A percentile compares a stretch with the other conserved stretches of the same genome.
phyloP scores from a whole-genome alignment of 129 eudicot species.

The Chrysanthemum seticuspe region DNA sequence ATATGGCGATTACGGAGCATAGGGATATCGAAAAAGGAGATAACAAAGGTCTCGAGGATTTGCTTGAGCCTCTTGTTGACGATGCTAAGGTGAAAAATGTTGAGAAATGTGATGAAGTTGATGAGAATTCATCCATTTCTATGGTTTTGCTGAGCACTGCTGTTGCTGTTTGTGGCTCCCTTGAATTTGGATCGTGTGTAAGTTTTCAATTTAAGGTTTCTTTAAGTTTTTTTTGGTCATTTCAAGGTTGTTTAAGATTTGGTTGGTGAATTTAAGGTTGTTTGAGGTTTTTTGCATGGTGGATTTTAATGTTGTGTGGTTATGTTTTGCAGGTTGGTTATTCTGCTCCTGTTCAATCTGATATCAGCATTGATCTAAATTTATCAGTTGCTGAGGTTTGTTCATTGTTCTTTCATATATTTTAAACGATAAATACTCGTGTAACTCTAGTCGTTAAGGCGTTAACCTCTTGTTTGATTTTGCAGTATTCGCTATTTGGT shows the following conservation, averaged over 20 bases:
- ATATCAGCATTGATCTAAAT: conserved; percentile 63
- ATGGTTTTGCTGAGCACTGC: conserved; percentile 73
- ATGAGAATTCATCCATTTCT: conserved; percentile 43
- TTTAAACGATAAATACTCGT: neutral
- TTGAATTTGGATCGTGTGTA: conserved; percentile 90
- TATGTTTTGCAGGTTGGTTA: conserved; percentile 76
- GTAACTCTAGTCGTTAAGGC: too few relatives aligned
- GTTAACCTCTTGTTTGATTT: neutral
- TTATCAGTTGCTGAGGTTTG: conserved; percentile 67
- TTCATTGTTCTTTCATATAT: neutral
- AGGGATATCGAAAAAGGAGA: conserved; percentile 56
- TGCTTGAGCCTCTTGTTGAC: conserved; percentile 51
- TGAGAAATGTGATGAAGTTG: conserved; percentile 26
- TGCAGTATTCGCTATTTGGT: conserved; percentile 80
- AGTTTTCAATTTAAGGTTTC: conserved; percentile 28
- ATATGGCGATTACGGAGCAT: conserved; percentile 53
- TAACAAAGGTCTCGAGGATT: conserved; percentile 45
- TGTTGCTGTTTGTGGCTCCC: conserved; percentile 92
- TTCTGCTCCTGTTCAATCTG: conserved; percentile 84
- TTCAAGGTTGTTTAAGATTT: neutral
- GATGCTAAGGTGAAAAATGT: conserved; percentile 19
- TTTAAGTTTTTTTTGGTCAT: conserved; percentile 5
- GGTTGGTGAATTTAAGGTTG: conserved; percentile 24
- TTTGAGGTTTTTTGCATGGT: conserved; percentile 8
- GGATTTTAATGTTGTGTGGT: conserved; percentile 24